A percentile compares a stretch with the other conserved stretches of the same genome.
Evolutionary conservation across 805 yeast species (phyloP).

Genomic region (Suhomyces emberorum): DNA sequence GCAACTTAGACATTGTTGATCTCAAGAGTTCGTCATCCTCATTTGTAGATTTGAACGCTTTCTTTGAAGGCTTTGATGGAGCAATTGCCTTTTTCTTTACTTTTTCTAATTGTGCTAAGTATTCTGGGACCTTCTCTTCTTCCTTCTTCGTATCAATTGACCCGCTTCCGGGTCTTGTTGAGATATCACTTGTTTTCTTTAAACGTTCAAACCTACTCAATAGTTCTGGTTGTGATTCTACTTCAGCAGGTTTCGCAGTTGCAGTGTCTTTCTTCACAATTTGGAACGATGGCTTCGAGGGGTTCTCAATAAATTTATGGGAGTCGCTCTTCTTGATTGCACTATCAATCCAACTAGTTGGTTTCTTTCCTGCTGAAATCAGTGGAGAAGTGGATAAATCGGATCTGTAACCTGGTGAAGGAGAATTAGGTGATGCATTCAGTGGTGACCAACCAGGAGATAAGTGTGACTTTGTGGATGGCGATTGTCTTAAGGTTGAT

Average conservation of each 20-base stretch:
- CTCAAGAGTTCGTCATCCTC: constrained; percentile 5
- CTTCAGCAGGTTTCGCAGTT: constrained; percentile 2
- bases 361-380: constrained; percentile 4
- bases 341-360: constrained; percentile 14
- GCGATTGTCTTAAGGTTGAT: constrained; percentile 3
- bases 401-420: not conserved
- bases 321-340: constrained; percentile 14
- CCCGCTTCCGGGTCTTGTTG: not conserved
- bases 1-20: constrained; percentile 1
- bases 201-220: constrained; percentile 11
- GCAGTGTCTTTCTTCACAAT: constrained; percentile 10
- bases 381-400: not conserved
- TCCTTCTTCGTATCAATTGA: not conserved
- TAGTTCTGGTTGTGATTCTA: constrained; percentile 10
- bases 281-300: constrained; percentile 12
- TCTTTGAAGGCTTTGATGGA: not conserved
- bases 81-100: not conserved
- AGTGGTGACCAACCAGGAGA: constrained; percentile 1
- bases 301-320: constrained; percentile 9
- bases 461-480: not conserved
- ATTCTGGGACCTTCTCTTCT: constrained; percentile 3
- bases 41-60: not conserved
- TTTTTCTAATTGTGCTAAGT: constrained; percentile 4
- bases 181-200: constrained; percentile 4
- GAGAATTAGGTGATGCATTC: not conserved